Conservation (phyloP, 2,329 filamentous ascomycete species). For the Scolecobasidium constrictum region DNA sequence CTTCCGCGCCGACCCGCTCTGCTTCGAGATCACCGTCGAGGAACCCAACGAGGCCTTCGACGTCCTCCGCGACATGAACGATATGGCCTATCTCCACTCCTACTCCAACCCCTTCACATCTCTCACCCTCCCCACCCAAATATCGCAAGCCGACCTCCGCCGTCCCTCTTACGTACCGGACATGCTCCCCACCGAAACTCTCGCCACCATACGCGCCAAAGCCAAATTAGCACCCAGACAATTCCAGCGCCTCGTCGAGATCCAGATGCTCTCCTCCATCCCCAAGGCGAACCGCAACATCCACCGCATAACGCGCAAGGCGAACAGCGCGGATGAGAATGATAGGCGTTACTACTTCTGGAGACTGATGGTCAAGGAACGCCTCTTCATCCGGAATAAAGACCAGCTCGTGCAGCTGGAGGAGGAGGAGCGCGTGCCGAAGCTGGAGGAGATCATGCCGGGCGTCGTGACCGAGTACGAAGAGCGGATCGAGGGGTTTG, state of each 20-base stretch:
- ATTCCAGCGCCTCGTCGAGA: slow-evolving; percentile 63
- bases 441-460: slow-evolving; percentile 49
- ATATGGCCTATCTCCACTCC: slow-evolving; percentile 50
- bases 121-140: slow-evolving; percentile 41
- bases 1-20: slow-evolving; percentile 55
- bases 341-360: slow-evolving; percentile 58
- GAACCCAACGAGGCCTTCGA: slow-evolving; percentile 86
- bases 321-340: slow-evolving; percentile 42
- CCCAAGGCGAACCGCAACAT: slow-evolving; percentile 36
- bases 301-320: slow-evolving; percentile 31
- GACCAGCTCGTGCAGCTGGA: slow-evolving; percentile 62
- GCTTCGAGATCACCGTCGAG: slow-evolving; percentile 81
- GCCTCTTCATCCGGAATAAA: slow-evolving; percentile 65
- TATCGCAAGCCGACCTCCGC: slow-evolving; percentile 41
- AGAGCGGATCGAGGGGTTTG: slow-evolving; percentile 45
- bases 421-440: slow-evolving; percentile 55
- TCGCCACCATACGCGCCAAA: slow-evolving; percentile 47
- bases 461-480: slow-evolving; percentile 64
- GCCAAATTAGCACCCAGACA: slow-evolving; percentile 69
- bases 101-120: slow-evolving; percentile 43
- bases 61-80: slow-evolving; percentile 64
- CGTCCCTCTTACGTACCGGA: slow-evolving; percentile 38
- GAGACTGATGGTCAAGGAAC: slow-evolving; percentile 64
- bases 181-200: slow-evolving; percentile 47
- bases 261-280: slow-evolving; percentile 56